Evolutionary conservation across 2,329 filamentous ascomycete genomes (phyloP).

Genomic region (Harringtonia lauricola): DNA sequence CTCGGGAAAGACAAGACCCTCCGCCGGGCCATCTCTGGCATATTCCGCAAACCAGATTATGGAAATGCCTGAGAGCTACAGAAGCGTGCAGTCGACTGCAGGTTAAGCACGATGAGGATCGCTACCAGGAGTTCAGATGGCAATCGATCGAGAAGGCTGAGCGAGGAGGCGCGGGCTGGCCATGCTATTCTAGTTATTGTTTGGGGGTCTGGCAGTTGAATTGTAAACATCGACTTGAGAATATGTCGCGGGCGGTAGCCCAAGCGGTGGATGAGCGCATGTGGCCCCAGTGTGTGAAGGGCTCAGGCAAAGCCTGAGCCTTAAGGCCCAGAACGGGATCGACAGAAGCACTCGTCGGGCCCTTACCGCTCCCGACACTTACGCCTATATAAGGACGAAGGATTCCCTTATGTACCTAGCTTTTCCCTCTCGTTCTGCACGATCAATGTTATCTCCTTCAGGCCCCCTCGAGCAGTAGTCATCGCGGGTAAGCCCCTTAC

Average conservation of each 20-base stretch:
- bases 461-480: no score
- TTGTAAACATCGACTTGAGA: neutral
- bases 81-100: neutral
- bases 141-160: neutral
- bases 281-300: neutral
- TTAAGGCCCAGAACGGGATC: no score
- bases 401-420: no score
- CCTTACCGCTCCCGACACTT: no score
- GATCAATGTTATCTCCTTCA: no score
- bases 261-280: neutral
- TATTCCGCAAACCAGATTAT: no score
- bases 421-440: no score
- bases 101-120: neutral
- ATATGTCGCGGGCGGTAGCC: neutral
- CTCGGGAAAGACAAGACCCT: neutral
- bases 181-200: neutral
- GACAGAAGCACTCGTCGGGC: no score
- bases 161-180: neutral
- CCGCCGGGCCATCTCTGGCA: neutral
- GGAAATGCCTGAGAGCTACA: neutral
- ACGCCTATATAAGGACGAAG: no score
- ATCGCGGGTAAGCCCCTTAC: no score
- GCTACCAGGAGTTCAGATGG: neutral
- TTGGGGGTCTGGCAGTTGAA: neutral
- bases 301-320: no score